phyloP scores from a whole-genome alignment of 176 grass and related monocot species.

The Elymus sibiricus region DNA sequence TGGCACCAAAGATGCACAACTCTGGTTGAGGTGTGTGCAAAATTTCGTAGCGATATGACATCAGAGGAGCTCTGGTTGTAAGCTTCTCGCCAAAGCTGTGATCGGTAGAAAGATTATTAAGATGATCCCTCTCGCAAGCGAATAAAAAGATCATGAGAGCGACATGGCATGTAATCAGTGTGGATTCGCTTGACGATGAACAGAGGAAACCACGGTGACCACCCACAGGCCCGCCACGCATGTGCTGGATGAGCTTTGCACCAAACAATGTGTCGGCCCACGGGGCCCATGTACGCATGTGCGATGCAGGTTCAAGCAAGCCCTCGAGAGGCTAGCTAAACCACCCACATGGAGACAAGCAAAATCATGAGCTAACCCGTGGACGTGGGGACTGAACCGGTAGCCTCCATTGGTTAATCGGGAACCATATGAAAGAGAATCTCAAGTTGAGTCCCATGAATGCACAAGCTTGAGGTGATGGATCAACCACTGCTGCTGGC shows the following conservation, averaged over 20 bases:
- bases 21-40: no score
- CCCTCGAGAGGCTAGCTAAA: not conserved
- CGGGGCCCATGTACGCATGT: constrained; percentile 30
- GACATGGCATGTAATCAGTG: constrained; percentile 21
- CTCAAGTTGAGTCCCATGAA: constrained; percentile 21
- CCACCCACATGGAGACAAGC: constrained; percentile 25
- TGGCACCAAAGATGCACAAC: no score
- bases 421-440: not conserved
- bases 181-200: constrained; percentile 2
- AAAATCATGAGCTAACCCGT: constrained; percentile 5
- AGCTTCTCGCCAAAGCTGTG: no score
- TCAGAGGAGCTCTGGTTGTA: no score
- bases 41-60: no score
- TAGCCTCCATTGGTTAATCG: not conserved
- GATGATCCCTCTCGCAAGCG: no score
- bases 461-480: constrained; percentile 19
- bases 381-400: constrained; percentile 19
- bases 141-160: constrained; percentile 17
- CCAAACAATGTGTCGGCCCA: constrained; percentile 25
- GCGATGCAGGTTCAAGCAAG: constrained; percentile 22
- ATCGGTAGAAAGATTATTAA: no score
- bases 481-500: constrained; percentile 29
- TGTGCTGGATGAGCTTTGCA: constrained; percentile 27
- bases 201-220: constrained; percentile 9
- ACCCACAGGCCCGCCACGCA: constrained; percentile 27